These are phyloP conservation scores for Diaporthe sp. DNA, from an alignment of 2,329 filamentous ascomycete genomes.

Conservation along the genomic window DNA sequence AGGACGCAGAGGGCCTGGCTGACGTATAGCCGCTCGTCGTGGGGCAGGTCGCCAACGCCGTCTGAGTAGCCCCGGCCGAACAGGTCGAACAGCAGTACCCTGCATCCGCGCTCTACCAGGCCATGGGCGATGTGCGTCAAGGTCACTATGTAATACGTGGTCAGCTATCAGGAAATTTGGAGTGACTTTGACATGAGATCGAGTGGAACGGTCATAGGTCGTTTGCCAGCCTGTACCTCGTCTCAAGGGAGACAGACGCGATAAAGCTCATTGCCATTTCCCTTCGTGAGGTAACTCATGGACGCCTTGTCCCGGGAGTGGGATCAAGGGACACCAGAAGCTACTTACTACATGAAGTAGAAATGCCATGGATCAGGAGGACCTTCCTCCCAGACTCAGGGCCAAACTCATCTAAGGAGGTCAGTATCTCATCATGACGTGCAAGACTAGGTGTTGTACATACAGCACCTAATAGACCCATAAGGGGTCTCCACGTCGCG, in stretches of 20 bases:
- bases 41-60: conserved; percentile 68
- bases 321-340: neutral
- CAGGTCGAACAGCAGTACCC: conserved; percentile 85
- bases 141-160: conserved; percentile 58
- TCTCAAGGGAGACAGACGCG: neutral
- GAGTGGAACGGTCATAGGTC: too few species aligned
- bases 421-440: neutral
- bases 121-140: conserved; percentile 75
- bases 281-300: neutral
- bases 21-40: conserved; percentile 74
- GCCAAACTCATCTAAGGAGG: conserved; percentile 76
- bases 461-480: conserved; percentile 27
- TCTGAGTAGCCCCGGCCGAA: conserved; percentile 85
- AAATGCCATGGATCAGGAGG: conserved; percentile 84
- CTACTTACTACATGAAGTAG: conserved; percentile 71
- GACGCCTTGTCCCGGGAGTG: neutral
- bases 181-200: neutral
- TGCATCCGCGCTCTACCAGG: conserved; percentile 71
- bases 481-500: conserved; percentile 74
- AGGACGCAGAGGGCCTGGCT: conserved; percentile 75
- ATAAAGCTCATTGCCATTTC: neutral
- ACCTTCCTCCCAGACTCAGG: conserved; percentile 78
- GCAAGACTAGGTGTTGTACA: neutral
- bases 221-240: neutral
- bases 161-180: neutral